Evolutionary conservation across 2,329 filamentous ascomycete species (phyloP).

Genomic region (Ceratocystis eucalypticola): DNA sequence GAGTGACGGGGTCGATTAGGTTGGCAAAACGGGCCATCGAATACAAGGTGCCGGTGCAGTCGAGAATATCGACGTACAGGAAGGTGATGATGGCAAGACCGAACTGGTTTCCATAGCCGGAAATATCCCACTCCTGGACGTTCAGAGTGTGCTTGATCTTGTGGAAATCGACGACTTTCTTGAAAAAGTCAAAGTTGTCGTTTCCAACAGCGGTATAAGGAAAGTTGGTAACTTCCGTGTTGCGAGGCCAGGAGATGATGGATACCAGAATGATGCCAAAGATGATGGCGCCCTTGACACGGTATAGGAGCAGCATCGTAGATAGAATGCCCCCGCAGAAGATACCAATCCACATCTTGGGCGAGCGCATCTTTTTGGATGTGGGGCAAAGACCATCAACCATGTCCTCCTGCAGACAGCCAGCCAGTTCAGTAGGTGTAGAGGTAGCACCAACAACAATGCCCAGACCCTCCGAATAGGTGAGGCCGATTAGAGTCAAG

Average conservation of each 20-base stretch:
- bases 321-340: conserved; percentile 76
- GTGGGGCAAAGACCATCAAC: conserved; percentile 42
- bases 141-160: conserved; percentile 54
- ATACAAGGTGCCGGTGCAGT: conserved; percentile 64
- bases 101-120: conserved; percentile 58
- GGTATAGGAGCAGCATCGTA: conserved; percentile 68
- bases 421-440: conserved; percentile 62
- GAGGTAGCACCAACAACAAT: conserved; percentile 53
- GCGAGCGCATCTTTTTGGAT: conserved; percentile 62
- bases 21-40: conserved; percentile 69
- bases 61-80: conserved; percentile 67
- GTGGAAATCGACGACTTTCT: conserved; percentile 73
- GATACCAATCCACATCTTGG: conserved; percentile 77
- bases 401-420: conserved; percentile 38
- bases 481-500: conserved; percentile 60
- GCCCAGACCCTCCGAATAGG: conserved; percentile 72
- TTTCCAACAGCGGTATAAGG: conserved; percentile 57
- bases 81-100: conserved; percentile 68
- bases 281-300: conserved; percentile 77
- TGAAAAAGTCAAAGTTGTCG: conserved; percentile 70
- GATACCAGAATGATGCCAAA: conserved; percentile 70
- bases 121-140: conserved; percentile 62
- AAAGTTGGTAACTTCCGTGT: conserved; percentile 67
- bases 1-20: conserved; percentile 48
- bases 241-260: conserved; percentile 76